Evolutionary conservation across 805 yeast genomes (phyloP).

Genomic region (Nakazawaea ishiwadae): DNA sequence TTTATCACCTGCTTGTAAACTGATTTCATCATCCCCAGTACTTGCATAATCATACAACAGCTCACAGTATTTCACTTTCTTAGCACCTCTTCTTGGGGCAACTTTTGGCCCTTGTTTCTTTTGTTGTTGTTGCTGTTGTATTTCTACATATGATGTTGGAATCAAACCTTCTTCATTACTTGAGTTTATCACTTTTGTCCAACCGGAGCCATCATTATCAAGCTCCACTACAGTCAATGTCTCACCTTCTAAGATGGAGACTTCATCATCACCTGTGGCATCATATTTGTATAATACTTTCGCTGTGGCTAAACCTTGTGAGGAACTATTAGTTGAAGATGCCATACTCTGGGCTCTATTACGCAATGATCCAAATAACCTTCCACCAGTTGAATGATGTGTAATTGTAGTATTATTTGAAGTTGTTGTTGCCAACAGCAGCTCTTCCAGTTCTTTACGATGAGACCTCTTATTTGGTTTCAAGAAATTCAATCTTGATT

Average conservation of each 20-base stretch:
- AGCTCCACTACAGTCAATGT: conserved; percentile 48
- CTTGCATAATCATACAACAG: conserved; percentile 77
- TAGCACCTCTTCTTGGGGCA: conserved; percentile 73
- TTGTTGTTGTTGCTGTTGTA: conserved; percentile 21
- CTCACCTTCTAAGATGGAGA: conserved; percentile 58
- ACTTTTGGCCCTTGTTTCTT: conserved; percentile 70
- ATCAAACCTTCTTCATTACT: conserved; percentile 64
- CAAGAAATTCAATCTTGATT: conserved; percentile 44
- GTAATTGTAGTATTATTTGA: conserved; percentile 15
- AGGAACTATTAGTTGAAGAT: conserved; percentile 16
- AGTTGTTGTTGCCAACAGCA: conserved; percentile 17
- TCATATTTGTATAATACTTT: conserved; percentile 63
- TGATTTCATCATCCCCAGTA: conserved; percentile 75
- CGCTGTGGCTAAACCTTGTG: conserved; percentile 23
- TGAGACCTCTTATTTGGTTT: conserved; percentile 15
- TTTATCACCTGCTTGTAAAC: conserved; percentile 67
- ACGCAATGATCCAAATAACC: conserved; percentile 34
- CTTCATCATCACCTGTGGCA: conserved; percentile 74
- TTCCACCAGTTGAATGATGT: conserved; percentile 13
- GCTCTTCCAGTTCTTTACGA: not conserved
- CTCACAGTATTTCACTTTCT: conserved; percentile 51
- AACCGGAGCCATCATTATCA: conserved; percentile 92
- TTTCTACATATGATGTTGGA: conserved; percentile 74
- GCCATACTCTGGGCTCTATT: conserved; percentile 26
- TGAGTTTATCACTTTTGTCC: conserved; percentile 66